phyloP scores from a whole-genome alignment of 305 asterid species.

The Fraxinus baroniana region DNA sequence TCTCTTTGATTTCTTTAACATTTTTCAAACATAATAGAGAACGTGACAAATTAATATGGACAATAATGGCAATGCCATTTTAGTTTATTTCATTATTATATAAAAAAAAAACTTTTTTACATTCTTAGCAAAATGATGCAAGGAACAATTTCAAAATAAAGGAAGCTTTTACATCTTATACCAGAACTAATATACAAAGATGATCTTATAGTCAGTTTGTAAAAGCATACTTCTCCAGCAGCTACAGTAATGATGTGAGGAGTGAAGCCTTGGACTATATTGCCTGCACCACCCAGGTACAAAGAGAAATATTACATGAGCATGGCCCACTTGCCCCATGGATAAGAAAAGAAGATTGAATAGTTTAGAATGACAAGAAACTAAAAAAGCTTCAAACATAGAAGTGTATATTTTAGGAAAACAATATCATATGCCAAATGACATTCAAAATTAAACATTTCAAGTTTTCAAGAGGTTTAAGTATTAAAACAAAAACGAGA shows the following conservation, averaged over 20 bases:
- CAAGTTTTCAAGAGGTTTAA: neutral
- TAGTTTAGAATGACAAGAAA: neutral
- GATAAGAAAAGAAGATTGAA: neutral
- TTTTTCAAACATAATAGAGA: neutral
- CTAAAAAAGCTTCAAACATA: neutral
- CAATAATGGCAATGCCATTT: neutral
- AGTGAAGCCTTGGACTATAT: constrained; percentile 23
- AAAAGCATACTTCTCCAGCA: constrained; percentile 23
- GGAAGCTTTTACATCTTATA: neutral
- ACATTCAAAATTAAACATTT: neutral
- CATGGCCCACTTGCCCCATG: neutral
- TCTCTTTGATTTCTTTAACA: neutral
- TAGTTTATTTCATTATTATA: neutral
- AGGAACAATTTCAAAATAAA: neutral
- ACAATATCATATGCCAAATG: neutral
- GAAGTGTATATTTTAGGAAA: neutral
- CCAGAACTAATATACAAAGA: neutral
- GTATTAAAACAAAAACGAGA: neutral
- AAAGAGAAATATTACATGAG: neutral
- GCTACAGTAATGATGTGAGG: constrained; percentile 29
- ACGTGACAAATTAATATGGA: neutral
- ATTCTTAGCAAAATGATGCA: neutral
- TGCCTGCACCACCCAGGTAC: constrained; percentile 19
- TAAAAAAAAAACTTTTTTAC: neutral
- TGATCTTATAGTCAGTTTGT: neutral